A percentile compares a stretch with the other conserved stretches of the same genome.
Evolutionary conservation across 2,329 filamentous ascomycete genomes (phyloP).

Genomic region (Diaporthe eres): DNA sequence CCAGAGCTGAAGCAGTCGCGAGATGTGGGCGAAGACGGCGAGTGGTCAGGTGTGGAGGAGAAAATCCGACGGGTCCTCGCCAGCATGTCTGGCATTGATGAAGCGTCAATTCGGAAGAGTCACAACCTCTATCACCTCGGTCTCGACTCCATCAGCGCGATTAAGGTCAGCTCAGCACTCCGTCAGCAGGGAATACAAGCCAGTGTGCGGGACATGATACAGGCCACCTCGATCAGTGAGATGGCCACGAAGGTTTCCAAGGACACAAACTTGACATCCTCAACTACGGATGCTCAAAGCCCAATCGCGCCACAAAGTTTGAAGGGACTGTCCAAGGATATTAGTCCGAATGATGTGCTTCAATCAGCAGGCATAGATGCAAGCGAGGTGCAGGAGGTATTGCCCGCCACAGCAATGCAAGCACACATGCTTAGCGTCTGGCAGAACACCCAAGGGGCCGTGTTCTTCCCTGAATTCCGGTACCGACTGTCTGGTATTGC

Average conservation of each 20-base stretch:
- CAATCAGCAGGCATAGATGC: constrained; percentile 55
- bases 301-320: constrained; percentile 37
- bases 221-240: constrained; percentile 72
- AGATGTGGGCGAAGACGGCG: constrained; percentile 27
- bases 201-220: constrained; percentile 79
- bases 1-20: not conserved
- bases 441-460: constrained; percentile 74
- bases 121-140: constrained; percentile 86
- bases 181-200: constrained; percentile 74
- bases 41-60: constrained; percentile 54
- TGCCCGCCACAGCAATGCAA: constrained; percentile 84
- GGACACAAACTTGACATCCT: not conserved
- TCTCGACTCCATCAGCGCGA: constrained; percentile 91
- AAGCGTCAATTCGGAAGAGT: constrained; percentile 68
- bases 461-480: constrained; percentile 82
- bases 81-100: constrained; percentile 72
- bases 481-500: constrained; percentile 65
- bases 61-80: constrained; percentile 64
- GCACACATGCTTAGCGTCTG: constrained; percentile 84
- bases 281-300: not conserved
- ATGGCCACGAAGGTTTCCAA: constrained; percentile 59
- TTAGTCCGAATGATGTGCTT: constrained; percentile 59
- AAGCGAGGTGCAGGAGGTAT: constrained; percentile 65
- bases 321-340: constrained; percentile 49
- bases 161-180: constrained; percentile 83